Evolutionary conservation across 2,329 filamentous ascomycete genomes (phyloP).

Genomic region (Neofusicoccum laricinum): DNA sequence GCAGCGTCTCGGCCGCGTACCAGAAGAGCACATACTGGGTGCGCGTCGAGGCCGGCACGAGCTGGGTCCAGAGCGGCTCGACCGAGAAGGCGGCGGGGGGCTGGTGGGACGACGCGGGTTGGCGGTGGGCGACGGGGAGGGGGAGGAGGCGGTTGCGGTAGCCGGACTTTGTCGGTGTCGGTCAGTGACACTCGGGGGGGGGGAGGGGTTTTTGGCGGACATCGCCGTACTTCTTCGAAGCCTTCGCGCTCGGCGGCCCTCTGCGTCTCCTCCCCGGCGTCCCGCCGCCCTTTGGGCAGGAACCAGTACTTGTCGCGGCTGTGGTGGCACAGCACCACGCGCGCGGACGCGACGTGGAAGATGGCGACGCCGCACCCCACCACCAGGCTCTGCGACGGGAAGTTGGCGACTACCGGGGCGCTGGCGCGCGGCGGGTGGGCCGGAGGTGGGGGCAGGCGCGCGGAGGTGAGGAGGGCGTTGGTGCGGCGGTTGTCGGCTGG

Average conservation of each 20-base stretch:
- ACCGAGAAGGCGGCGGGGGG: constrained; percentile 28
- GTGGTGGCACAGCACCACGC: constrained; percentile 50
- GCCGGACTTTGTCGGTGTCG: no score
- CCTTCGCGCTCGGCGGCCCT: constrained; percentile 48
- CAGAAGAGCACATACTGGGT: constrained; percentile 47
- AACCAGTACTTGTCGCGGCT: constrained; percentile 42
- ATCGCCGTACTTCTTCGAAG: constrained; percentile 51
- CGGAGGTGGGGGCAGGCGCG: no score
- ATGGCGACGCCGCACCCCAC: constrained; percentile 47
- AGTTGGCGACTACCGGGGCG: constrained; percentile 5
- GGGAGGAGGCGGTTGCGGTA: constrained; percentile 50
- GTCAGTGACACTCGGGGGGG: no score
- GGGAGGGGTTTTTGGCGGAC: no score
- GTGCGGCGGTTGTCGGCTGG: no score
- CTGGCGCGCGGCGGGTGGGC: neutral
- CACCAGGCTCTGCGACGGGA: constrained; percentile 4
- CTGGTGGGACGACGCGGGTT: constrained; percentile 29
- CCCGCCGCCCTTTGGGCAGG: constrained; percentile 48
- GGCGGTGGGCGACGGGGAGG: constrained; percentile 42
- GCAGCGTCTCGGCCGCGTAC: constrained; percentile 48
- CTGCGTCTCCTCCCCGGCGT: constrained; percentile 45
- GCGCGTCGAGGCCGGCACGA: constrained; percentile 36
- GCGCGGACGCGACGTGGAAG: constrained; percentile 46
- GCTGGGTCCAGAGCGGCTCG: constrained; percentile 47
- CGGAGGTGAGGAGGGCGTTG: no score